Conservation (phyloP, 2,329 filamentous ascomycete species). For the Neurospora sp. region DNA sequence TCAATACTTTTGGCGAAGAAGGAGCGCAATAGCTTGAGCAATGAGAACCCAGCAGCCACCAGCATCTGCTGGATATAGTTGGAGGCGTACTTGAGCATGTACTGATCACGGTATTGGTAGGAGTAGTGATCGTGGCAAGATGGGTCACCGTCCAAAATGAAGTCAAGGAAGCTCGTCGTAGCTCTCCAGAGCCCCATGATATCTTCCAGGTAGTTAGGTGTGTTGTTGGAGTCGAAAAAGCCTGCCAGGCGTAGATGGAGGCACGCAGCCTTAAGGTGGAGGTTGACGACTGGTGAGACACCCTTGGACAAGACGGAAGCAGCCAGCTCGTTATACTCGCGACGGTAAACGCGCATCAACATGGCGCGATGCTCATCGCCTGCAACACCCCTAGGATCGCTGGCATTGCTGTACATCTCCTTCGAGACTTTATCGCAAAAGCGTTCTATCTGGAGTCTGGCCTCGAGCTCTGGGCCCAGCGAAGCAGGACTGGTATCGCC, state of each 20-base stretch:
- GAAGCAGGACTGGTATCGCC: conserved; percentile 50
- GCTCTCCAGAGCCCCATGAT: conserved; percentile 67
- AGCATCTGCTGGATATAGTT: conserved; percentile 81
- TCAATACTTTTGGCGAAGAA: conserved; percentile 67
- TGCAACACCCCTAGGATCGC: conserved; percentile 58
- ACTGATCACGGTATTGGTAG: conserved; percentile 35
- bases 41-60: conserved; percentile 66
- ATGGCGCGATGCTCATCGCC: conserved; percentile 58
- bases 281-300: conserved; percentile 46
- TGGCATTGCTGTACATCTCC: conserved; percentile 69
- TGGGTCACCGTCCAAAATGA: conserved; percentile 46
- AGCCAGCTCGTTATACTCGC: conserved; percentile 54
- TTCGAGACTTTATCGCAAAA: conserved; percentile 71
- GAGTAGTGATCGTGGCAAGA: conserved; percentile 29
- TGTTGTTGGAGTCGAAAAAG: conserved; percentile 69
- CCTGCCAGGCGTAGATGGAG: conserved; percentile 69
- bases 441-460: conserved; percentile 59
- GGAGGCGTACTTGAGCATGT: conserved; percentile 54
- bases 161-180: conserved; percentile 58
- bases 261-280: conserved; percentile 63
- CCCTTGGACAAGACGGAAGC: conserved; percentile 49
- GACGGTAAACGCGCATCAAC: conserved; percentile 55
- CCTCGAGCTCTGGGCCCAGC: conserved; percentile 52
- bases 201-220: conserved; percentile 62
- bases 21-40: conserved; percentile 69